Evolutionary conservation across 2,329 filamentous ascomycete species (phyloP), one percentile per base, ranked within the genome.

Genomic region (Pestalotiopsis fici): DNA sequence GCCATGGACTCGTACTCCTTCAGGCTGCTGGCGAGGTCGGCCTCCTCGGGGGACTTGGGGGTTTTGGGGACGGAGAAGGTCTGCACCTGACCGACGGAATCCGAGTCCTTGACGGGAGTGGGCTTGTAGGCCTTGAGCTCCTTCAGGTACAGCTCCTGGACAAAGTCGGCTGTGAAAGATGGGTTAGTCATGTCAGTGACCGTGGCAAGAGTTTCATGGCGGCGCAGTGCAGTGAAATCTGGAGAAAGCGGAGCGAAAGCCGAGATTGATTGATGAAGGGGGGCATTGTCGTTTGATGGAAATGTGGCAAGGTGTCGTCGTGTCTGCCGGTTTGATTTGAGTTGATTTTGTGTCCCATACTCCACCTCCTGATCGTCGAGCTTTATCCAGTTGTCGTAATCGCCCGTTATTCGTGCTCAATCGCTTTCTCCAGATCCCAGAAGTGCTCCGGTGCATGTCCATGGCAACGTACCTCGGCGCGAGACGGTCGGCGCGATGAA

Each of bases 111-210:
- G 84, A 95, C 80, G 74, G 90, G 86, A 67, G 93, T 86, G 71
- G 91, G 86, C 89, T 98, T 98, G 92, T 97, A 98, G 83, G 90
- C 89, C 86, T 95, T 96, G 80, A 99, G 90, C 85, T 98, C 95
- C 82, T 91, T 92, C 76, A 99, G 90, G 88, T 99, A 99, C 79
- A 99, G 89, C 81, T 98, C 95, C 85, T 98, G 96, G 76, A 99
- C 93, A 78, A 97, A 90, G 83, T 99, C 96, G 90, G 93, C 96
- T 98, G 79, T 72, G 64, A 28, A 39, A 56, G 21, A 18, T 35
- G 35, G 57, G 31, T 59, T 59, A 59, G 57, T 37, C 18, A 50
- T 50, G 43, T 50, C 43, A 50, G 43, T 18, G n/a, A 6, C 65
- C 62, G 55, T 62, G 56, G 43, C 56, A 61, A 15, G 13, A 28